Base-by-base conservation (phyloP, 2,329 filamentous ascomycete genomes). In the Neonectria magnoliae region DNA sequence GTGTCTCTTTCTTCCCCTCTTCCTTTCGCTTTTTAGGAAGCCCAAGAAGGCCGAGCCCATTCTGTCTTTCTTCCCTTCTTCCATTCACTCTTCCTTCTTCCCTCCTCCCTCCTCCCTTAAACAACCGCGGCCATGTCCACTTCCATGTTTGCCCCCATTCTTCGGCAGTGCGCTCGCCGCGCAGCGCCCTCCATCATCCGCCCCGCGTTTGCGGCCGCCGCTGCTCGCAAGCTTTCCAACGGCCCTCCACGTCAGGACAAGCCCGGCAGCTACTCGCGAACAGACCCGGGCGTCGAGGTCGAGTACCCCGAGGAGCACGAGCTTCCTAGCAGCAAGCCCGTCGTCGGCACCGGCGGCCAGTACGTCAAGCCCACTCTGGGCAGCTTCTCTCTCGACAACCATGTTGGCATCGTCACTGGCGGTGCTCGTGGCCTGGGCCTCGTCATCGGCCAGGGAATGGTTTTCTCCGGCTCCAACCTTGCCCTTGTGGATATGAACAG, bases 401-500 rank as follows among this genome's bases (percentile, higher is more conserved):
- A 90, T 76, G 92, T 94, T 9, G 93, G 89, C 51, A 84, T 98
- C 44, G 92, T 98, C 42, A 98, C 95, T 1, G 95, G 95, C 57
- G 95, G 94, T 76, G 95, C 95, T 27, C 87, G 94, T 76, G 95
- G 95, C 8, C 81, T 98, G 62, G 95, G 95, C 42, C 83, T 98
- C 66, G 94, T 97, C 72, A 98, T 98, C 92, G 92, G 91, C 56
- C 94, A 97, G 82, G 94, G 92, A 51, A 88, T 97, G 80, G 92
- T 97, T 57, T 90, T 93, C 57, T 96, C 92, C 58, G 95, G 95
- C 57, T 92, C 93, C 10, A 91, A 97, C 78, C 85, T 98, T 67
- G 95, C 95, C 45, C 92, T 98, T 79, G 93, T 98, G 44, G 95
- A 98, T 78, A 84, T 98, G 82, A 97, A 98, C 82, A 91, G 93